Percentiles rank a stretch among this genome's conserved stretches.
phyloP scores from a whole-genome alignment of 208 protist genomes.

The Acanthamoeba triangularis region DNA sequence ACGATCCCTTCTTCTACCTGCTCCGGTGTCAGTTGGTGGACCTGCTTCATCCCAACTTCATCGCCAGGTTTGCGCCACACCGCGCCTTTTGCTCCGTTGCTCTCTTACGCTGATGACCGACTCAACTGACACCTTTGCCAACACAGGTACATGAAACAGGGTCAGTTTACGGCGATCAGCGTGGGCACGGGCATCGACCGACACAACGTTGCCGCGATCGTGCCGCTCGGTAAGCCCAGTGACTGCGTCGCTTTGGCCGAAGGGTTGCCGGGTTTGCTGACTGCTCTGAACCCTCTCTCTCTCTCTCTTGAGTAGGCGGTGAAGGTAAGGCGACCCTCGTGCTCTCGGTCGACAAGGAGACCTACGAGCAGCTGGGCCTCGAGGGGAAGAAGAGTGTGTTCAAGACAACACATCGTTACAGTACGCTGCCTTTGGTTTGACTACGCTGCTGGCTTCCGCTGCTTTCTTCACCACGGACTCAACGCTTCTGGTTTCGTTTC shows the following conservation, averaged over 20 bases:
- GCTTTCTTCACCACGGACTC: background rate
- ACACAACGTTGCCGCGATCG: constrained; percentile 67
- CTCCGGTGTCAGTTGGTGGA: constrained; percentile 40
- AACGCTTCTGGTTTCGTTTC: background rate
- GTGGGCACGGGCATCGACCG: constrained; percentile 25
- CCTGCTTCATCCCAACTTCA: constrained; percentile 41
- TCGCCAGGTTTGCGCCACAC: background rate
- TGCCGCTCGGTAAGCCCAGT: background rate
- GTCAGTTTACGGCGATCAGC: constrained; percentile 41
- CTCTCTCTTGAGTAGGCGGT: background rate
- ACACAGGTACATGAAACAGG: constrained; percentile 48
- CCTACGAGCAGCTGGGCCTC: constrained; percentile 72
- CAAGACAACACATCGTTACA: background rate
- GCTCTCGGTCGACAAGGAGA: constrained; percentile 75
- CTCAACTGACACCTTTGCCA: too few relatives aligned
- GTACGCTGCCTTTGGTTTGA: too few relatives aligned
- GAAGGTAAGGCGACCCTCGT: constrained; percentile 16
- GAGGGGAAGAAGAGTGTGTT: constrained; percentile 31
- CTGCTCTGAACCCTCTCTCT: background rate
- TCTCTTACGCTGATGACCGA: too few relatives aligned
- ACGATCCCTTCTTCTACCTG: constrained; percentile 54
- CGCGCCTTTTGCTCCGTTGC: background rate
- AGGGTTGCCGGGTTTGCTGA: too few relatives aligned
- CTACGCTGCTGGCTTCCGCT: too few relatives aligned
- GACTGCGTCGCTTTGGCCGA: background rate